phyloP scores from a whole-genome alignment of 129 eudicot genomes.

The Tanacetum coccineum region DNA sequence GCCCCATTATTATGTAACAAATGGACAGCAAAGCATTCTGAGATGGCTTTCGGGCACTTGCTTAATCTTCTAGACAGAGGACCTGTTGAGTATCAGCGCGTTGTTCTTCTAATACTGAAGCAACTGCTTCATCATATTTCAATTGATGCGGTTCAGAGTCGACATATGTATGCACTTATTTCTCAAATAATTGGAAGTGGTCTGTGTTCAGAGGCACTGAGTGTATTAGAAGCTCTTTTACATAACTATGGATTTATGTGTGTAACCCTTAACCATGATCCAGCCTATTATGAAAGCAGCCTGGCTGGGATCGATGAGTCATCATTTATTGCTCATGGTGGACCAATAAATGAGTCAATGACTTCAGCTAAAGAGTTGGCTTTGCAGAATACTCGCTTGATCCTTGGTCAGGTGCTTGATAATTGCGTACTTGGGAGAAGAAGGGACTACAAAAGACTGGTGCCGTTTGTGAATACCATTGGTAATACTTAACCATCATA shows the following conservation, averaged over 20 bases:
- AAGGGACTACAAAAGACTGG: slow-evolving; percentile 75
- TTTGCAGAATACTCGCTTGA: slow-evolving; percentile 70
- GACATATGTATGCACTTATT: slow-evolving; percentile 78
- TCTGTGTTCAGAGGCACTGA: slow-evolving; percentile 72
- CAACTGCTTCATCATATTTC: slow-evolving; percentile 76
- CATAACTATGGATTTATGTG: slow-evolving; percentile 65
- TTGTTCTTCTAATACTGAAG: slow-evolving; percentile 72
- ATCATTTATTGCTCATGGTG: slow-evolving; percentile 40
- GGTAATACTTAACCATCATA: slow-evolving; percentile 40
- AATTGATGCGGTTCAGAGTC: slow-evolving; percentile 74
- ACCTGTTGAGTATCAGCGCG: slow-evolving; percentile 76
- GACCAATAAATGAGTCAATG: slow-evolving; percentile 44
- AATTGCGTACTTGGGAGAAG: slow-evolving; percentile 74
- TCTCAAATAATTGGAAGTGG: slow-evolving; percentile 85
- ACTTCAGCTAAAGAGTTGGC: slow-evolving; percentile 62
- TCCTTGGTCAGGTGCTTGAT: slow-evolving; percentile 87
- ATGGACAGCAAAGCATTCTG: slow-evolving; percentile 78
- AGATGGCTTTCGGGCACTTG: slow-evolving; percentile 73
- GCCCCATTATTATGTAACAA: slow-evolving; percentile 66
- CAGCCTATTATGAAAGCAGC: slow-evolving; percentile 47
- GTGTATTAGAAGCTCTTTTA: slow-evolving; percentile 61
- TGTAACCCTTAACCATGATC: slow-evolving; percentile 48
- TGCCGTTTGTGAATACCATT: slow-evolving; percentile 66
- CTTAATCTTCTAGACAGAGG: slow-evolving; percentile 72
- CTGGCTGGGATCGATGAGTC: slow-evolving; percentile 56